Percentiles rank a stretch among this genome's conserved stretches.
Evolutionary conservation across 148 eudicot genomes (phyloP).

Genomic region (Tetragonia tetragonoides): DNA sequence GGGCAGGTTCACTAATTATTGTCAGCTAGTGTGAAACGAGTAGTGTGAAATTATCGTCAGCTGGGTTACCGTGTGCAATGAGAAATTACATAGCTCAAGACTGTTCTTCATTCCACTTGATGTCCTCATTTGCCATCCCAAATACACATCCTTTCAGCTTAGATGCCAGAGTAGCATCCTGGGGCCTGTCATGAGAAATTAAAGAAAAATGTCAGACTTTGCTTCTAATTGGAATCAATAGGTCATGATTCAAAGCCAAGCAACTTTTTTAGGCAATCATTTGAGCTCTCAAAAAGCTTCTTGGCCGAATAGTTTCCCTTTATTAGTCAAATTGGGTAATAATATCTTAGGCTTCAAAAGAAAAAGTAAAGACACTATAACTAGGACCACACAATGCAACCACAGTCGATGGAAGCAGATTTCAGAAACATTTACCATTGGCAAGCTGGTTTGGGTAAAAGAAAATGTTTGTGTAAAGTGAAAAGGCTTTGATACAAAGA

Average conservation of each 20-base stretch:
- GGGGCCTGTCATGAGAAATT: neutral
- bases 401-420: neutral
- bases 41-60: too few relatives aligned
- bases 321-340: neutral
- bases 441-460: neutral
- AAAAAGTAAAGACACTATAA: neutral
- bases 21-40: too few relatives aligned
- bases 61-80: too few relatives aligned
- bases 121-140: neutral
- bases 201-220: neutral
- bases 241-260: slow-evolving; percentile 9
- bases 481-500: neutral
- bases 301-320: neutral
- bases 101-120: too few relatives aligned
- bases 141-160: neutral
- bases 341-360: neutral
- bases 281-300: neutral
- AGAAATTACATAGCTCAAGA: too few relatives aligned
- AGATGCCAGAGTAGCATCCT: neutral
- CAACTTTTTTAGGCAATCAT: slow-evolving; percentile 1
- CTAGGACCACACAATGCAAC: neutral
- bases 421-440: neutral
- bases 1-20: too few relatives aligned
- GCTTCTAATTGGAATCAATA: neutral
- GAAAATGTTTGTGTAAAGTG: neutral